phyloP scores from a whole-genome alignment of 192 early-diverging fungal species.

The Podochytrium sp. region DNA sequence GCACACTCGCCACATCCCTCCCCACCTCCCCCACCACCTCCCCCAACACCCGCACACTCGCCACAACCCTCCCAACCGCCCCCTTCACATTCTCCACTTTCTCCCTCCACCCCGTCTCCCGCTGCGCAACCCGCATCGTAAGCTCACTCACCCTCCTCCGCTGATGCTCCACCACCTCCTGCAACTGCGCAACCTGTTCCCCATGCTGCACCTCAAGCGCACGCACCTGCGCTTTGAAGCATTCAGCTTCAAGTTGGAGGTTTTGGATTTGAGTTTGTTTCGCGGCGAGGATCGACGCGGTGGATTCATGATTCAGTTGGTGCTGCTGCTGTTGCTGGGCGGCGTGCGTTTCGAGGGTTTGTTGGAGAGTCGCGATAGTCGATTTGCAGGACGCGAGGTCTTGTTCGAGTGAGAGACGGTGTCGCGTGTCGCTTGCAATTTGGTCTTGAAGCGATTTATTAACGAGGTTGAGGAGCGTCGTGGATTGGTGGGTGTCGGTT shows the following conservation, averaged over 20 bases:
- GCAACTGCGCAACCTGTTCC: neutral
- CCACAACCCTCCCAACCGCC: too few species aligned
- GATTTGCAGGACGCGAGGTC: neutral
- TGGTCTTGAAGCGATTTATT: conserved; percentile 20
- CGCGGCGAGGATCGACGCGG: neutral
- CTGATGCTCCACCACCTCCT: conserved; percentile 1
- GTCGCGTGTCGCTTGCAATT: neutral
- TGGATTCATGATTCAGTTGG: neutral
- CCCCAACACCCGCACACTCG: too few species aligned
- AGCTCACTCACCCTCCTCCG: neutral
- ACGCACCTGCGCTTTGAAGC: neutral
- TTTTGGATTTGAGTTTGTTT: neutral
- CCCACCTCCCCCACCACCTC: too few species aligned
- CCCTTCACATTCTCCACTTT: too few species aligned
- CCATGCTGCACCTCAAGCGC: neutral
- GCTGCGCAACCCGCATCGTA: neutral
- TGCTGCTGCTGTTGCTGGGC: neutral
- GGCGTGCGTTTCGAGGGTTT: neutral
- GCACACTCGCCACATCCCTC: too few species aligned
- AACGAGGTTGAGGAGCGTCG: neutral
- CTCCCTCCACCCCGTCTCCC: neutral
- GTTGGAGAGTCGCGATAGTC: neutral
- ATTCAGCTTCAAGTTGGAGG: neutral
- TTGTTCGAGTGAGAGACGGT: neutral
- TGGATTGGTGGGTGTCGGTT: neutral